phyloP scores from a whole-genome alignment of 2,329 filamentous ascomycete species.

The Calonectria montana region DNA sequence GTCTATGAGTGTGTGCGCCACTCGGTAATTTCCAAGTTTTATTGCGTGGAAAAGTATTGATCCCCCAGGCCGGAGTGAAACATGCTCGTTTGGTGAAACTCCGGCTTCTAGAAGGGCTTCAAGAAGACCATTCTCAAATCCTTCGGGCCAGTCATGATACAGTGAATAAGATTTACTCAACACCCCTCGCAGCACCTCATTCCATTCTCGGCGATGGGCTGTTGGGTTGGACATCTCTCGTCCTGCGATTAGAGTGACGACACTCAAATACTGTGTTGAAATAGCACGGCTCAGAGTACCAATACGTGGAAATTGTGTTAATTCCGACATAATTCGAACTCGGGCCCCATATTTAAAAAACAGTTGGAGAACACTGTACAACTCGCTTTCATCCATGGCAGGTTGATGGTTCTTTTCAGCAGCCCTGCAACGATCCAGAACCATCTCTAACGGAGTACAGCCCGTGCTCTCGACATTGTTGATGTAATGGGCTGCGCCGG shows the following conservation, averaged over 20 bases:
- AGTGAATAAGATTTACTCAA: background rate
- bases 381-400: background rate
- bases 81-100: background rate
- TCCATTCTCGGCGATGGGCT: background rate
- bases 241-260: background rate
- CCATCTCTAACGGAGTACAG: conserved; percentile 11
- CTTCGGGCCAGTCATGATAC: background rate
- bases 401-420: background rate
- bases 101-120: background rate
- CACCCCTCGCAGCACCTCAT: background rate
- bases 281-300: background rate
- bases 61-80: background rate
- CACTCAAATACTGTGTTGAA: background rate
- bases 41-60: background rate
- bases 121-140: background rate
- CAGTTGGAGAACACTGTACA: background rate
- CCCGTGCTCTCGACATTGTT: background rate
- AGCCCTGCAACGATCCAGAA: conserved; percentile 3
- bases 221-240: background rate
- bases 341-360: background rate
- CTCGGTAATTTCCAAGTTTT: background rate
- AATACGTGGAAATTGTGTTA: background rate
- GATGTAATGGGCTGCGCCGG: background rate
- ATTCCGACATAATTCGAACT: background rate
- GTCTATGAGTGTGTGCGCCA: background rate